A percentile compares a stretch with the other conserved stretches of the same genome.
phyloP scores from a whole-genome alignment of 2,329 filamentous ascomycete species.

The Colletotrichum filicis region DNA sequence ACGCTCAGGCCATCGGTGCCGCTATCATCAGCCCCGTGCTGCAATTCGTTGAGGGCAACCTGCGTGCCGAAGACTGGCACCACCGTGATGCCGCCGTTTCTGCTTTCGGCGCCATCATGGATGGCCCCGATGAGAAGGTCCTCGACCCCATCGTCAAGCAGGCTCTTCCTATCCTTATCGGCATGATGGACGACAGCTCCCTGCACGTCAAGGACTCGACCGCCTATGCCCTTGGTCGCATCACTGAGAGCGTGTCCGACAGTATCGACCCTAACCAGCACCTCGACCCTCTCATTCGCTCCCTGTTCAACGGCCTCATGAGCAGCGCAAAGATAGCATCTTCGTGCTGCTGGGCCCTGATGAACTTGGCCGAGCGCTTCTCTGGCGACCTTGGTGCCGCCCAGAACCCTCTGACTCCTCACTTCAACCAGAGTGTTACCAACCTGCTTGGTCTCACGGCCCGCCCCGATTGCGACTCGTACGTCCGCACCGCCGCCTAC shows the following conservation, averaged over 20 bases:
- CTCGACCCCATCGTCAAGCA: conserved; percentile 96
- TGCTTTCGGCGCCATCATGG: conserved; percentile 98
- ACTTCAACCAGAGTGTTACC: conserved; percentile 92
- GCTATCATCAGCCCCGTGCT: conserved; percentile 89
- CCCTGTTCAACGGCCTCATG: conserved; percentile 89
- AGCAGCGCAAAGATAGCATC: conserved; percentile 96
- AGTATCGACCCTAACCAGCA: conserved; percentile 88
- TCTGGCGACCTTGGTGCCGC: conserved; percentile 83
- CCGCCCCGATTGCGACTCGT: conserved; percentile 82
- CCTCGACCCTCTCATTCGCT: conserved; percentile 85
- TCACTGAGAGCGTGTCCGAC: conserved; percentile 92
- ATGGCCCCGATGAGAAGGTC: conserved; percentile 92
- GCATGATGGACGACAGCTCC: conserved; percentile 89
- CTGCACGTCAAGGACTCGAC: conserved; percentile 96
- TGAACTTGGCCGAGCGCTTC: conserved; percentile 97
- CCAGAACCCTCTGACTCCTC: conserved; percentile 85
- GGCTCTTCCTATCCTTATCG: conserved; percentile 89
- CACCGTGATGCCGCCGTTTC: conserved; percentile 94
- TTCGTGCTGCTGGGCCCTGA: conserved; percentile 98
- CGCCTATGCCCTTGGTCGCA: conserved; percentile 93
- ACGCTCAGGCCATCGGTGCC: conserved; percentile 88
- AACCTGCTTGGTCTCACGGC: conserved; percentile 89
- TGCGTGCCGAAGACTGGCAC: conserved; percentile 94
- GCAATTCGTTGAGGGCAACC: conserved; percentile 89
- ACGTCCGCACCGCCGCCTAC: conserved; percentile 94